Percentiles rank a stretch among this genome's conserved stretches.
These are phyloP conservation scores for Cladobotryum mycophilum DNA, from an alignment of 2,329 filamentous ascomycete species.

Conservation along the genomic window DNA sequence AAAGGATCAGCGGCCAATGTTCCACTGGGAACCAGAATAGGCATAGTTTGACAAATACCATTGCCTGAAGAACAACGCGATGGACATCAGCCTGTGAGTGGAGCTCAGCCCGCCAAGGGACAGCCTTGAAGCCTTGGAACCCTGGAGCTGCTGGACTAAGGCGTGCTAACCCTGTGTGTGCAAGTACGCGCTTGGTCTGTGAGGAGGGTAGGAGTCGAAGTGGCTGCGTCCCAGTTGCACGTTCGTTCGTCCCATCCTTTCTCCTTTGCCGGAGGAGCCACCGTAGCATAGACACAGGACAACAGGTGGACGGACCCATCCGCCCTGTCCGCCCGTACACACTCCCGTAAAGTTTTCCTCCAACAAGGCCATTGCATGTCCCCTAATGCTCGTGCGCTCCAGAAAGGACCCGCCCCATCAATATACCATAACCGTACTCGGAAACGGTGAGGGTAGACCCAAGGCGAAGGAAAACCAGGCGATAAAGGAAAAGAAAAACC, in stretches of 20 bases:
- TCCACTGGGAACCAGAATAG: slow-evolving; percentile 8
- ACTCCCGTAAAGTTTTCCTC: not conserved
- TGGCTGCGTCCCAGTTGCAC: not conserved
- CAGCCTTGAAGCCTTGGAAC: not conserved
- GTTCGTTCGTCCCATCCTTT: not conserved
- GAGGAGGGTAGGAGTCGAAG: too few relatives aligned
- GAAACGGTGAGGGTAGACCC: too few relatives aligned
- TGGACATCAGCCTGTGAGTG: slow-evolving; percentile 1
- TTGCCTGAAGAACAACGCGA: slow-evolving; percentile 7
- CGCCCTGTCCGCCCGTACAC: not conserved
- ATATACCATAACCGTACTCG: too few relatives aligned
- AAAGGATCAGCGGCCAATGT: slow-evolving; percentile 8
- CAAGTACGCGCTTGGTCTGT: not conserved
- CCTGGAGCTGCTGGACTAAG: not conserved
- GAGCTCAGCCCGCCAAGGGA: slow-evolving; percentile 10
- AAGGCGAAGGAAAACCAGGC: not conserved
- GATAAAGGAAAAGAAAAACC: not conserved
- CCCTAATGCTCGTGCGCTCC: too few relatives aligned
- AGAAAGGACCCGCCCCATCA: too few relatives aligned
- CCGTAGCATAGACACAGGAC: not conserved
- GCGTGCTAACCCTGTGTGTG: not conserved
- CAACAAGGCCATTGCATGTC: too few relatives aligned
- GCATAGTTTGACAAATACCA: slow-evolving; percentile 10
- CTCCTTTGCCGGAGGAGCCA: not conserved
- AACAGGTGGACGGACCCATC: not conserved